phyloP scores from a whole-genome alignment of 208 protist species.

The Trypanosomatidae sp. region DNA sequence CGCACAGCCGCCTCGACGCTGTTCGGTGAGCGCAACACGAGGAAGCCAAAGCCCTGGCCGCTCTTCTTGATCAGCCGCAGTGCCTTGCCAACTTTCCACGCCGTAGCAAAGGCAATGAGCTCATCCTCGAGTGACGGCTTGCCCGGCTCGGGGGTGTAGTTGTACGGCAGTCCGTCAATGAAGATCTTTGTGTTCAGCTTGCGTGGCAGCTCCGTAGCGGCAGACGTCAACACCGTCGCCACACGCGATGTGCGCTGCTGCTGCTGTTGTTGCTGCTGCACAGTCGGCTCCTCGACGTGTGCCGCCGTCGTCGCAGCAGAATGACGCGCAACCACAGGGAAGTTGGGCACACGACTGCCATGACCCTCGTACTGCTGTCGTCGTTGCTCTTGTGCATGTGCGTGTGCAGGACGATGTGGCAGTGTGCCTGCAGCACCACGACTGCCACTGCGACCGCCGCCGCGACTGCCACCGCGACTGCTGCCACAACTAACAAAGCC shows the following conservation, averaged over 20 bases:
- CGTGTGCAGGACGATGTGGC: too few relatives aligned
- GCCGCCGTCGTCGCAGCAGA: too few relatives aligned
- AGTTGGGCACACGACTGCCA: too few relatives aligned
- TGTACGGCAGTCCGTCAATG: conserved; percentile 82
- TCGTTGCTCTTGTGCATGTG: too few relatives aligned
- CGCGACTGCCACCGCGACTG: too few relatives aligned
- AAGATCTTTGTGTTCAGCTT: conserved; percentile 86
- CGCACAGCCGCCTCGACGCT: conserved; percentile 72
- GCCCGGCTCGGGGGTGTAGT: conserved; percentile 29
- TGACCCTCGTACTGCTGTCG: too few relatives aligned
- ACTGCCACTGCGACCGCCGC: too few relatives aligned
- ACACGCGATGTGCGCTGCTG: conserved; percentile 10
- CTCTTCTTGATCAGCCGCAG: conserved; percentile 80
- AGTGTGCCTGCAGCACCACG: too few relatives aligned
- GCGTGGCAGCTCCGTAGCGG: conserved; percentile 63
- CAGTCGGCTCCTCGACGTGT: too few relatives aligned
- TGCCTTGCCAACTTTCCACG: conserved; percentile 79
- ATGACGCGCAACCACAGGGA: too few relatives aligned
- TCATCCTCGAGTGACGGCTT: conserved; percentile 66
- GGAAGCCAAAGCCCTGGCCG: conserved; percentile 84
- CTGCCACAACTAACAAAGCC: too few relatives aligned
- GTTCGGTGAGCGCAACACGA: conserved; percentile 78
- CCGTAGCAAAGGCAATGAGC: conserved; percentile 60
- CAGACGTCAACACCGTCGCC: conserved; percentile 49
- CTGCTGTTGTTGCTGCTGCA: background rate